Percentiles rank a stretch among this genome's conserved stretches.
Evolutionary conservation across 2,329 filamentous ascomycete species (phyloP).

Genomic region (Talaromyces sp.): DNA sequence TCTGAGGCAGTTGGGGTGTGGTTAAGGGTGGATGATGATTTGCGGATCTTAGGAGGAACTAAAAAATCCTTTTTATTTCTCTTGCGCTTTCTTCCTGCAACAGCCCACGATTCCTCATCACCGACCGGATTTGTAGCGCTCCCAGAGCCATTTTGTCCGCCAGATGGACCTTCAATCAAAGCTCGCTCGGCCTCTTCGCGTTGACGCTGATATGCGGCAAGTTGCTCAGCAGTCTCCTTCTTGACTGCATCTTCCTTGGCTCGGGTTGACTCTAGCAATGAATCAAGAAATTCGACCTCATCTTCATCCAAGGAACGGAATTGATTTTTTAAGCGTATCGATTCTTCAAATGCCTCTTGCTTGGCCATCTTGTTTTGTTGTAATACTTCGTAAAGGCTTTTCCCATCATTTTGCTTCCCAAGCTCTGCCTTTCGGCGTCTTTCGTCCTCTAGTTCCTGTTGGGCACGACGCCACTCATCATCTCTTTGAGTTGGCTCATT

Average conservation of each 20-base stretch:
- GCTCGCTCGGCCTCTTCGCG: slow-evolving; percentile 58
- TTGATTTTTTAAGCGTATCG: slow-evolving; percentile 49
- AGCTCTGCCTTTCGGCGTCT: slow-evolving; percentile 44
- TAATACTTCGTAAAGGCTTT: slow-evolving; percentile 49
- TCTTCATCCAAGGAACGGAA: slow-evolving; percentile 52
- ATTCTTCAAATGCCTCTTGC: slow-evolving; percentile 53
- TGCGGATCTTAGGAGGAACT: slow-evolving; percentile 43
- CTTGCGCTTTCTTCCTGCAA: slow-evolving; percentile 52
- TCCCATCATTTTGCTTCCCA: slow-evolving; percentile 53
- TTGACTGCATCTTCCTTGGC: slow-evolving; percentile 56
- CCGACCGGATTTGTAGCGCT: slow-evolving; percentile 25
- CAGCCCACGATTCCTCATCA: slow-evolving; percentile 49
- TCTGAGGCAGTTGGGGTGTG: slow-evolving; percentile 15
- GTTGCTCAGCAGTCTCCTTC: slow-evolving; percentile 57
- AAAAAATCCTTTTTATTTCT: slow-evolving; percentile 46
- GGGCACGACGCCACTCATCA: slow-evolving; percentile 44
- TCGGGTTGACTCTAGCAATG: slow-evolving; percentile 55
- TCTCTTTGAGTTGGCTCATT: slow-evolving; percentile 40
- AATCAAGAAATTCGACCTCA: slow-evolving; percentile 53
- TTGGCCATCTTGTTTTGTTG: slow-evolving; percentile 52
- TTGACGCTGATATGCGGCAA: slow-evolving; percentile 58
- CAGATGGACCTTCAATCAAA: slow-evolving; percentile 38
- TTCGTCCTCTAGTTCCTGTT: slow-evolving; percentile 47
- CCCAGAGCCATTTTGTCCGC: slow-evolving; percentile 22
- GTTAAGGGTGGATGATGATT: slow-evolving; percentile 32